phyloP scores from a whole-genome alignment of 2,329 filamentous ascomycete genomes.

The Fusarium stilboides region DNA sequence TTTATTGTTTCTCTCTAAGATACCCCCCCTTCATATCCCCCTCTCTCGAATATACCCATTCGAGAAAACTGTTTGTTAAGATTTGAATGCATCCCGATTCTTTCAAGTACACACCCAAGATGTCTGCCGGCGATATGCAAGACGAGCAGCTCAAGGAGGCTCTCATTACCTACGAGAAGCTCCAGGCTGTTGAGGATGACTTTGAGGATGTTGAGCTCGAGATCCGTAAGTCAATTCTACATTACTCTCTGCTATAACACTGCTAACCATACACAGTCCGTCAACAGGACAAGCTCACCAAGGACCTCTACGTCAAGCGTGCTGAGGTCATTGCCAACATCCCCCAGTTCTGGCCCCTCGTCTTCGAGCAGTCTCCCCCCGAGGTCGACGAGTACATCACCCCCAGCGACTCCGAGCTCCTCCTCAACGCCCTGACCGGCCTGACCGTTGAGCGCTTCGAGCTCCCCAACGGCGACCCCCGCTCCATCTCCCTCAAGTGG shows the following conservation, averaged over 20 bases:
- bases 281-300: constrained; percentile 77
- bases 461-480: constrained; percentile 82
- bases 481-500: constrained; percentile 83
- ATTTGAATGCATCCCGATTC: constrained; percentile 33
- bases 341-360: constrained; percentile 93
- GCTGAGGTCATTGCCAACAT: constrained; percentile 79
- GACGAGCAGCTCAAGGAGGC: constrained; percentile 53
- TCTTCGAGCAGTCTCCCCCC: constrained; percentile 87
- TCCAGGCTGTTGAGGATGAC: constrained; percentile 84
- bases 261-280: constrained; percentile 71
- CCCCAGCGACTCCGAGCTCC: constrained; percentile 81
- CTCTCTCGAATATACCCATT: constrained; percentile 21
- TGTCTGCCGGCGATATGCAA: constrained; percentile 56
- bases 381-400: constrained; percentile 93
- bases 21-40: constrained; percentile 26
- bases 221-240: constrained; percentile 74
- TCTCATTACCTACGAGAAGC: constrained; percentile 78
- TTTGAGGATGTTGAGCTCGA: constrained; percentile 88
- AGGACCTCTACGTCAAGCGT: constrained; percentile 83
- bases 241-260: background rate
- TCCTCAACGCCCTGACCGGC: constrained; percentile 77
- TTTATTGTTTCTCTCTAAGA: constrained; percentile 12
- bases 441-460: constrained; percentile 87
- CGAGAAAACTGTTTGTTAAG: constrained; percentile 3
- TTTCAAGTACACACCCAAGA: constrained; percentile 44